Evolutionary conservation across 148 eudicot species (phyloP).

Genomic region (Arctostaphylos glauca): DNA sequence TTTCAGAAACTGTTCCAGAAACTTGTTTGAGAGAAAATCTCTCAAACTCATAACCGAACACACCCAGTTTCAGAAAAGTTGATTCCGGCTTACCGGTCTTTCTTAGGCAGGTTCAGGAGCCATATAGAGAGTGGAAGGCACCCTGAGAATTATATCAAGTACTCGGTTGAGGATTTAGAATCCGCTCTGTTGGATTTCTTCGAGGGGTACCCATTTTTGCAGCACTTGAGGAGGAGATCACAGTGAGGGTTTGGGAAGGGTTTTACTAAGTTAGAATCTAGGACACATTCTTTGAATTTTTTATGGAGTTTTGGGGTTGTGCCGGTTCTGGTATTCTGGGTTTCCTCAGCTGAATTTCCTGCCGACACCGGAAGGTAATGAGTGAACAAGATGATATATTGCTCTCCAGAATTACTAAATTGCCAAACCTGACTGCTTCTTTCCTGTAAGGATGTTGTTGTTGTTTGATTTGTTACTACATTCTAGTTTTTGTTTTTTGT

Average conservation of each 20-base stretch:
- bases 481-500: slow-evolving; percentile 29
- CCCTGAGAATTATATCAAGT: slow-evolving; percentile 76
- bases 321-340: background rate
- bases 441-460: slow-evolving; percentile 44
- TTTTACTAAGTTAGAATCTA: slow-evolving; percentile 36
- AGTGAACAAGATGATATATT: too few species aligned
- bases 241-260: slow-evolving; percentile 25
- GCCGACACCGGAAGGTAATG: too few species aligned
- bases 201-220: slow-evolving; percentile 59
- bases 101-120: slow-evolving; percentile 71
- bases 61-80: slow-evolving; percentile 64
- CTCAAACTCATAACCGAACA: too few species aligned
- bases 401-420: slow-evolving; percentile 22
- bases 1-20: too few species aligned
- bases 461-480: slow-evolving; percentile 35
- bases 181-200: slow-evolving; percentile 72
- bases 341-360: background rate
- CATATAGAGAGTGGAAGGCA: slow-evolving; percentile 82
- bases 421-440: slow-evolving; percentile 38
- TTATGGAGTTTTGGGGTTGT: slow-evolving; percentile 28
- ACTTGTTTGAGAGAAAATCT: too few species aligned
- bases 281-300: slow-evolving; percentile 56
- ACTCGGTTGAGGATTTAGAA: slow-evolving; percentile 82
- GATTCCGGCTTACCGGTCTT: slow-evolving; percentile 80
- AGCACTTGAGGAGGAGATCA: slow-evolving; percentile 66